Evolutionary conservation across 1,284 basidiomycete species (phyloP).

Genomic region (Uromyces viciae-fabae): DNA sequence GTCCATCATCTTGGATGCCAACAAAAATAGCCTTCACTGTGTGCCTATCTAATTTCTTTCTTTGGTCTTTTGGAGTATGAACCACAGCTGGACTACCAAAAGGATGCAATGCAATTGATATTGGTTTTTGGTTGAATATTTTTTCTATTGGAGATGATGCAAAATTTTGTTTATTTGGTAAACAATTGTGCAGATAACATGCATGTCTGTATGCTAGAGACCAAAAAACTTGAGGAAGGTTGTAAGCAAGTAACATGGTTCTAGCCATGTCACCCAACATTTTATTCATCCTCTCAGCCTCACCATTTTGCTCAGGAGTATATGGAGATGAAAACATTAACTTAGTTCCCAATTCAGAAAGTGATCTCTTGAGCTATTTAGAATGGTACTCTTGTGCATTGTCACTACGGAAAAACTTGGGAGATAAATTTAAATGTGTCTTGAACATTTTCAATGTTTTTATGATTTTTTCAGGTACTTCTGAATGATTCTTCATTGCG

Average conservation of each 20-base stretch:
- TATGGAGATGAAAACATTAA: neutral
- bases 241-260: neutral
- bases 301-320: neutral
- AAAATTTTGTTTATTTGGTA: neutral
- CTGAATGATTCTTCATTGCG: neutral
- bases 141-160: neutral
- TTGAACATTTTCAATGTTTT: neutral
- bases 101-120: neutral
- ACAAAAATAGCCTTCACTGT: too few species aligned
- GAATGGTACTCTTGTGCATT: neutral
- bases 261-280: neutral
- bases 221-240: neutral
- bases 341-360: neutral
- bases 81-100: neutral
- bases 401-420: neutral
- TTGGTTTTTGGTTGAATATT: neutral
- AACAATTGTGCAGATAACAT: neutral
- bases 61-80: neutral
- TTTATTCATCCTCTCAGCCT: neutral
- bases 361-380: neutral
- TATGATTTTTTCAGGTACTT: neutral
- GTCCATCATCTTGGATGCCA: too few species aligned
- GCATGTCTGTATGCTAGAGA: neutral
- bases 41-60: constrained; percentile 6
- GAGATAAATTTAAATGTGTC: neutral